Base-by-base conservation (phyloP, 2,329 filamentous ascomycete species). In the Ophiosphaerella korrae region DNA sequence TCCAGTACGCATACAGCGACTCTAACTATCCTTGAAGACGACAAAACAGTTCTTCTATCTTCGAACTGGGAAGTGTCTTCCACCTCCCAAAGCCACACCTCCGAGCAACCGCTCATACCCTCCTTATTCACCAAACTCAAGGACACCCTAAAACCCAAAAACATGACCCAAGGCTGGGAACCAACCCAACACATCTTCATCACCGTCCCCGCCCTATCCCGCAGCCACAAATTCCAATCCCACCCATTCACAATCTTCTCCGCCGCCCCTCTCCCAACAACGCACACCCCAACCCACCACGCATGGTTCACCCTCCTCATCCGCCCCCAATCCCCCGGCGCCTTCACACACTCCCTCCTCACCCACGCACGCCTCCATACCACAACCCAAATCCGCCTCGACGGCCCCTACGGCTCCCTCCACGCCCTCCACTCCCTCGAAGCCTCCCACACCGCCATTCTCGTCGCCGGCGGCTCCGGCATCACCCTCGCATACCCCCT, bases 161-260 rank as follows among this genome's bases (percentile, higher is more conserved):
- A 74, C 60, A 77, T 81, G 57, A 64, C 59, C 4, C 53, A 76
- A 42, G 84, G 84, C 35, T 88, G 85, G 85, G 64, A 75, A 16
- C 80, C 85, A 2, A 83, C 83, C 13, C 83, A 87, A 60, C 86
- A 88, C 66, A 77, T 87, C 42, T 88, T 88, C 68, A 66, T 88
- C 49, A 82, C 82, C 1, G 72, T 88, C 1, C 84, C 85, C 0
- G 73, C 72, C 0, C 75, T 88, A 5, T 80, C 80, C 2, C 68
- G 71, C 3, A 79, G 75, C 46, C 80, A 86, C 60, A 63, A 73
- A 2, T 64, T 86, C 1, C 85, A 88, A 69, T 78, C 84, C 0
- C 85, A 88, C 62, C 86, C 85, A 0, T 88, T 88, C 68, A 88
- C 84, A 7, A 86, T 88, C 47, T 81, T 84, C 13, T 87, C 85